Evolutionary conservation across 148 eudicot species (phyloP), one percentile per base, ranked within the genome.

Genomic region (Heliosperma pusillum): DNA sequence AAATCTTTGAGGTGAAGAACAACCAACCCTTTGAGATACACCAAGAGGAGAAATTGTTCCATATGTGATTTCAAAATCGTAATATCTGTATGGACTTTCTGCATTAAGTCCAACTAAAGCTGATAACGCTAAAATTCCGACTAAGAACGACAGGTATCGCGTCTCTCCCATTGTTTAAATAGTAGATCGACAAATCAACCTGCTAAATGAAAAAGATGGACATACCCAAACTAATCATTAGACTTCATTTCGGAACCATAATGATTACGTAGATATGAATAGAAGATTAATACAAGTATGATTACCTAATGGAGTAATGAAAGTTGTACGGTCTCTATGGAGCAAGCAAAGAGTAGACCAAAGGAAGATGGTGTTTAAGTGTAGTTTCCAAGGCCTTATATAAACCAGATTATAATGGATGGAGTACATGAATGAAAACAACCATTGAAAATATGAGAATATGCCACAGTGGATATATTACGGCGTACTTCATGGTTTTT

Each of bases 11-110:
- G 45, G 25, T 36, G 29, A 13, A 65, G 62, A 64, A 63, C 33
- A 65, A 79, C 67, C 8, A 74, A 89, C 97, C 87, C 78, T 80
- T 82, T 91, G 98, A 36, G 82, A 65, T 59, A 79, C 83, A 40
- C 91, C 91, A 60, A 93, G 89, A 55, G 97, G 95, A 55, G 91
- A 74, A 81, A 85, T 71, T 4, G 74, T 66, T 79, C 98, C 97
- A 78, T 89, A 88, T 21, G 86, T 82, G 44, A 91, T 78, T 61
- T 71, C 86, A 89, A 88, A 91, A 17, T 83, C 85, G 65, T 73
- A 88, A 72, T 45, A 82, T 57, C 81, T 79, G 20, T 91, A 89
- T 0, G 98, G 97, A 76, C 86, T 88, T 56, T 93, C 98, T 70
- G 98, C 91, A 44, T 79, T 72, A 26, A 82, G 91, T 65, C 67